A percentile compares a stretch with the other conserved stretches of the same genome.
Evolutionary conservation across 176 grass and related monocot species (phyloP).

Genomic region (Alloteropsis semialata): DNA sequence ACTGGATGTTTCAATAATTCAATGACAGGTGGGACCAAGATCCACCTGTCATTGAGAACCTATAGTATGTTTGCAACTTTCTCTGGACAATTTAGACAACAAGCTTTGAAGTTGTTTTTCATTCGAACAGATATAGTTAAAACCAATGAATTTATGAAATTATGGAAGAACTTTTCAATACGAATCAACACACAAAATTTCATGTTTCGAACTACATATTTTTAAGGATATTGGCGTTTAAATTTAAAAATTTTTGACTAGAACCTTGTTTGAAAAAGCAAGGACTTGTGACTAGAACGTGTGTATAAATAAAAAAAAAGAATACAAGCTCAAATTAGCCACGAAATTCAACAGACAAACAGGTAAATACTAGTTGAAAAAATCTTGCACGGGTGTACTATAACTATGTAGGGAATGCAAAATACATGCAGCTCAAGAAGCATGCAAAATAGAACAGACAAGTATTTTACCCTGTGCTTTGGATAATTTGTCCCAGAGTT

Average conservation of each 20-base stretch:
- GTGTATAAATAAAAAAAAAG: neutral
- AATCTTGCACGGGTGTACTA: neutral
- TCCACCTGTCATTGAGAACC: neutral
- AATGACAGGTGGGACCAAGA: neutral
- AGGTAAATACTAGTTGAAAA: neutral
- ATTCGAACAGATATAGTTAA: neutral
- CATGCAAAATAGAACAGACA: slow-evolving; percentile 20
- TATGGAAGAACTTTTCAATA: neutral
- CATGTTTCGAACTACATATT: neutral
- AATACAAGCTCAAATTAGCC: neutral
- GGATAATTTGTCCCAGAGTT: slow-evolving; percentile 98
- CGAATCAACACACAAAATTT: neutral
- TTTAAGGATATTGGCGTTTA: neutral
- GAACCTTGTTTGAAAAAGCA: neutral
- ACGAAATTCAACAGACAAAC: neutral
- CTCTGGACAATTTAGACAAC: neutral
- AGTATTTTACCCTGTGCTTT: slow-evolving; percentile 87
- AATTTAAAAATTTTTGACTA: neutral
- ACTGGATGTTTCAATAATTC: too few species aligned
- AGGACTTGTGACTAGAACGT: neutral
- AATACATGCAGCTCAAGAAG: slow-evolving; percentile 8
- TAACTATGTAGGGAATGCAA: neutral
- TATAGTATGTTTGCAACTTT: neutral
- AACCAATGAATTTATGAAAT: neutral
- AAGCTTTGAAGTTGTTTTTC: neutral